phyloP scores from a whole-genome alignment of 108 stramenopile species.

The Cyclotella cryptica region DNA sequence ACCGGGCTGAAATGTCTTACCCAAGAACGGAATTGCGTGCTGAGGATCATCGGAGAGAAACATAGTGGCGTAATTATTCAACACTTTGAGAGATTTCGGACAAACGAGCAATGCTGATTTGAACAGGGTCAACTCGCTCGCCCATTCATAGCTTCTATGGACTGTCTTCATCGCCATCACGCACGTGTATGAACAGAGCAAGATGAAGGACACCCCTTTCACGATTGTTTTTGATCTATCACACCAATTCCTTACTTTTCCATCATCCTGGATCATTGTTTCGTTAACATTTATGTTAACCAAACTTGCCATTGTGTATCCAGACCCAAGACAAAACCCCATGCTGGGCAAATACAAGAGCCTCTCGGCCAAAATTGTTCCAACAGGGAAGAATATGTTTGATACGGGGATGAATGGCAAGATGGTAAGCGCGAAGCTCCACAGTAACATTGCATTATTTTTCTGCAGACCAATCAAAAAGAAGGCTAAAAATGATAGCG shows the following conservation, averaged over 20 bases:
- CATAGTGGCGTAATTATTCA: slow-evolving; percentile 14
- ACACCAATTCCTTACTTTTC: neutral
- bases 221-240: neutral
- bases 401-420: slow-evolving; percentile 12
- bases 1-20: no score
- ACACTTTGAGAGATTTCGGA: slow-evolving; percentile 1
- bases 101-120: slow-evolving; percentile 9
- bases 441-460: slow-evolving; percentile 8
- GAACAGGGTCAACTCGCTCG: neutral
- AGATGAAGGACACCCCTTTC: neutral
- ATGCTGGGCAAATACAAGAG: slow-evolving; percentile 7
- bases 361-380: neutral
- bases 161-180: neutral
- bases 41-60: neutral
- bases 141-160: slow-evolving; percentile 3
- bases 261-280: neutral
- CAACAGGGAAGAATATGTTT: slow-evolving; percentile 13
- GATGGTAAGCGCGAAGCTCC: slow-evolving; percentile 7
- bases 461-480: neutral
- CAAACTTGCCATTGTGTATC: slow-evolving; percentile 1
- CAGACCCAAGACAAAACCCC: slow-evolving; percentile 1
- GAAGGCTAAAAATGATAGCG: neutral
- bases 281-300: neutral
- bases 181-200: neutral
- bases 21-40: slow-evolving; percentile 11